Conservation (phyloP, 2,329 filamentous ascomycete species). For the Falciphora oryzae region DNA sequence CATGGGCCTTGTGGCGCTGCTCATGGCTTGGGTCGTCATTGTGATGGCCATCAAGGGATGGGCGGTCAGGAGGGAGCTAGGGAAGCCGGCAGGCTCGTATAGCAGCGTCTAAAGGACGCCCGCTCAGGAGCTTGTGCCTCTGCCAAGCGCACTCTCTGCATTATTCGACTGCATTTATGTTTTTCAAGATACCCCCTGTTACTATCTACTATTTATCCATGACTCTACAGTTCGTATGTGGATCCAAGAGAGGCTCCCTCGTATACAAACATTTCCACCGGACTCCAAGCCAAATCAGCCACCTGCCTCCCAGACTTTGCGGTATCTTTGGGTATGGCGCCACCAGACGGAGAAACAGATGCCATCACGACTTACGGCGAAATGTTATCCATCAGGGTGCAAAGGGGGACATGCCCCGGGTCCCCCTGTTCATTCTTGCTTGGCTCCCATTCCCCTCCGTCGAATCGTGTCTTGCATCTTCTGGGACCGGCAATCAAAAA, state of each 20-base stretch:
- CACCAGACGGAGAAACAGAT: not conserved
- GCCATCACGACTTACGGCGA: not conserved
- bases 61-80: constrained; percentile 52
- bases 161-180: too few relatives aligned
- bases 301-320: not conserved
- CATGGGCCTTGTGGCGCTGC: constrained; percentile 73
- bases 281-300: not conserved
- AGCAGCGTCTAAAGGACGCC: too few relatives aligned
- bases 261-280: not conserved
- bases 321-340: not conserved
- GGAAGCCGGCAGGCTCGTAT: not conserved
- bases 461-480: too few relatives aligned
- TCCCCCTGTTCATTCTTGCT: not conserved
- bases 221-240: not conserved
- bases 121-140: too few relatives aligned
- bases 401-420: too few relatives aligned
- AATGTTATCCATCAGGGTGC: too few relatives aligned
- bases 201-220: not conserved
- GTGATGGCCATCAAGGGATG: constrained; percentile 82
- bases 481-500: not conserved
- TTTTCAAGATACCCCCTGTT: not conserved
- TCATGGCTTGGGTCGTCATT: constrained; percentile 81
- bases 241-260: too few relatives aligned
- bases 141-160: too few relatives aligned
- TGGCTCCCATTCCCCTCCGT: too few relatives aligned